Evolutionary conservation across 2,329 filamentous ascomycete genomes (phyloP).

Genomic region (Apiospora hydei): DNA sequence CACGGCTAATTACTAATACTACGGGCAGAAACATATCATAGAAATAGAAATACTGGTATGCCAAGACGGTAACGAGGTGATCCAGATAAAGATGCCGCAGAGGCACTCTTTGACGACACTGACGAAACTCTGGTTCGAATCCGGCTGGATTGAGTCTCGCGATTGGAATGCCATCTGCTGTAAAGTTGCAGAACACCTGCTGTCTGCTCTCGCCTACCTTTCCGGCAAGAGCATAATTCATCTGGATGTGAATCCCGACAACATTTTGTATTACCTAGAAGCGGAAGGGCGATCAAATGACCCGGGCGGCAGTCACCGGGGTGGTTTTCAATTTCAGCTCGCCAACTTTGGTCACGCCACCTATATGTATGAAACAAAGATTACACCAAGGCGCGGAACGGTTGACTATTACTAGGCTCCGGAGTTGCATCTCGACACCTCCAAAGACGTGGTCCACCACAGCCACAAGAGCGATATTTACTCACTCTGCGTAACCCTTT

Average conservation of each 20-base stretch:
- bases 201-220: not conserved
- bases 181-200: not conserved
- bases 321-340: not conserved
- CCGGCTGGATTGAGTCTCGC: too few species aligned
- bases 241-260: not conserved
- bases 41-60: too few species aligned
- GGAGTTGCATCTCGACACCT: not conserved
- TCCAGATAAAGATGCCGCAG: too few species aligned
- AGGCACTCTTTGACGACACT: too few species aligned
- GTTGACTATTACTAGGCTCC: not conserved
- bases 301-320: not conserved
- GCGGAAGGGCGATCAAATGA: too few species aligned
- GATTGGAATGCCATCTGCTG: not conserved
- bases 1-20: not conserved
- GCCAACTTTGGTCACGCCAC: not conserved
- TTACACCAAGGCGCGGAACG: not conserved
- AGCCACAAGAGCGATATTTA: not conserved
- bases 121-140: not conserved
- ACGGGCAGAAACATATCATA: not conserved
- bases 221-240: not conserved
- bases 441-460: not conserved
- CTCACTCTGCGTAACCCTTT: not conserved
- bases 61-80: too few species aligned
- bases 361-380: not conserved
- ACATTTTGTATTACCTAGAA: not conserved